A percentile compares a stretch with the other conserved stretches of the same genome.
Evolutionary conservation across 2,329 filamentous ascomycete genomes (phyloP).

Genomic region (Colletotrichum magnum): DNA sequence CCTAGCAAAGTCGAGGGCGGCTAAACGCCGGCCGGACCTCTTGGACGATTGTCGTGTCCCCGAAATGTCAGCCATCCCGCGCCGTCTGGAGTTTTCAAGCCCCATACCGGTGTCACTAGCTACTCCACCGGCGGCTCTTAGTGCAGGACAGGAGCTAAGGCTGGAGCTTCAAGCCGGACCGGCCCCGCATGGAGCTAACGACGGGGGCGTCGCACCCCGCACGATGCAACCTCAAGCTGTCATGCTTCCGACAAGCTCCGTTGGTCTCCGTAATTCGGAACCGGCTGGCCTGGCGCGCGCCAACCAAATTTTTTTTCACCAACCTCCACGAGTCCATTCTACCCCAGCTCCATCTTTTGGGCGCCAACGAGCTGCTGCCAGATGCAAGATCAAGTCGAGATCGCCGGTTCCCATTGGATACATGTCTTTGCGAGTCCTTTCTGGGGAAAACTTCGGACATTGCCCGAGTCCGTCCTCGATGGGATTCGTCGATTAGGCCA

Average conservation of each 20-base stretch:
- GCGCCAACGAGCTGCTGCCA: slow-evolving; percentile 35
- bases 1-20: neutral
- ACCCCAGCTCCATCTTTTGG: slow-evolving; percentile 30
- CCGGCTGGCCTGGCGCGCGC: slow-evolving; percentile 23
- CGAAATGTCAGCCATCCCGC: slow-evolving; percentile 28
- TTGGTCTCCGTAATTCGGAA: slow-evolving; percentile 36
- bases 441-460: slow-evolving; percentile 34
- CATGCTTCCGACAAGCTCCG: slow-evolving; percentile 40
- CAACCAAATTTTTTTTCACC: slow-evolving; percentile 18
- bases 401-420: slow-evolving; percentile 21
- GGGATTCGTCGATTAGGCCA: slow-evolving; percentile 13
- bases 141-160: slow-evolving; percentile 6
- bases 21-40: slow-evolving; percentile 21
- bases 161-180: slow-evolving; percentile 15
- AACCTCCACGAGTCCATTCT: slow-evolving; percentile 19
- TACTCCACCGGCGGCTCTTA: slow-evolving; percentile 37
- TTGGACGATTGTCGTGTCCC: neutral
- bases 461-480: slow-evolving; percentile 29
- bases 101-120: slow-evolving; percentile 24
- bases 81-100: slow-evolving; percentile 8
- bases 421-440: slow-evolving; percentile 7
- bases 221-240: slow-evolving; percentile 35
- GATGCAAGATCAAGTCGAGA: slow-evolving; percentile 35
- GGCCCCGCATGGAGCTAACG: slow-evolving; percentile 38
- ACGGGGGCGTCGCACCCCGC: slow-evolving; percentile 34